Conservation (phyloP, 2,329 filamentous ascomycete species). For the Pseudogymnoascus sp. region DNA sequence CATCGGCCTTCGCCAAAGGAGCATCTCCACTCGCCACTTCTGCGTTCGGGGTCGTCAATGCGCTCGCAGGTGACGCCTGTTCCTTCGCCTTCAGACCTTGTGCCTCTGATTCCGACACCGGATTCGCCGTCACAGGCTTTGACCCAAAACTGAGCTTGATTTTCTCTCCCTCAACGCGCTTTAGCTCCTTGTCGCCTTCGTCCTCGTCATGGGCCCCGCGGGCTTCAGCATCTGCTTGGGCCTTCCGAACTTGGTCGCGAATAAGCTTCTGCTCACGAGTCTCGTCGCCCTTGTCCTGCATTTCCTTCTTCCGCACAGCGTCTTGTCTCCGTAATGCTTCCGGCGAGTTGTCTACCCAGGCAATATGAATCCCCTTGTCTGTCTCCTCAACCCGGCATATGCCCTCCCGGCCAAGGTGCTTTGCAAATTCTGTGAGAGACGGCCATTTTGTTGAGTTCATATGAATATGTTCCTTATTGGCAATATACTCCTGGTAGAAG, state of each 20-base stretch:
- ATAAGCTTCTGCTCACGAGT: constrained; percentile 79
- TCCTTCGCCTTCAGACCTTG: neutral
- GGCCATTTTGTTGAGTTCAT: constrained; percentile 92
- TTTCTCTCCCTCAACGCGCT: constrained; percentile 64
- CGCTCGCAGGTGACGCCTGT: neutral
- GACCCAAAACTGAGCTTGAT: constrained; percentile 61
- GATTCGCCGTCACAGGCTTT: constrained; percentile 21
- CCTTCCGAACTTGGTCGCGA: constrained; percentile 72
- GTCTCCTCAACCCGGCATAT: constrained; percentile 87
- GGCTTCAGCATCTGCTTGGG: constrained; percentile 50
- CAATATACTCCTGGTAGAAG: constrained; percentile 93
- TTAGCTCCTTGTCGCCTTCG: constrained; percentile 39
- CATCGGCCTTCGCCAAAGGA: constrained; percentile 11
- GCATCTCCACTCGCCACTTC: neutral
- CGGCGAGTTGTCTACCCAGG: constrained; percentile 87
- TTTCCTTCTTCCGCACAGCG: constrained; percentile 72
- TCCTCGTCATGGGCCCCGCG: constrained; percentile 36
- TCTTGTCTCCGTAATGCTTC: constrained; percentile 76
- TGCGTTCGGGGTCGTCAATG: neutral
- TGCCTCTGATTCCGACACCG: constrained; percentile 11
- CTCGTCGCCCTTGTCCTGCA: constrained; percentile 84
- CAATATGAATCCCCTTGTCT: constrained; percentile 74
- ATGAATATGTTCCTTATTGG: constrained; percentile 79
- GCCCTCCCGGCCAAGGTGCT: constrained; percentile 75
- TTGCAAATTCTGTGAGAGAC: constrained; percentile 81